Evolutionary conservation across 2,329 filamentous ascomycete genomes (phyloP).

Genomic region (Apiospora malaysiana): DNA sequence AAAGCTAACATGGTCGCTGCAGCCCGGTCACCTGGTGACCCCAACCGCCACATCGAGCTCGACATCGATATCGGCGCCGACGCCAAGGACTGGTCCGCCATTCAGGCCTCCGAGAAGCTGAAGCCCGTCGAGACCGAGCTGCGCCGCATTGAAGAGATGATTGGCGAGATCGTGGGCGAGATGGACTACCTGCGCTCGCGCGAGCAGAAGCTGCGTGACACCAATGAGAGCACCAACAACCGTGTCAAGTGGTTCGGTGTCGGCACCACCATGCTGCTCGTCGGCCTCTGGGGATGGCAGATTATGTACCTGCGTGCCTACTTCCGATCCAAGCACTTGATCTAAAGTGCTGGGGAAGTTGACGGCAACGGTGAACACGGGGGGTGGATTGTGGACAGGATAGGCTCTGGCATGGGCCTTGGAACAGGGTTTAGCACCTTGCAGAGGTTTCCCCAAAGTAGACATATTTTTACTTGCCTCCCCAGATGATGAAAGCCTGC

Average conservation of each 20-base stretch:
- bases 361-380: neutral
- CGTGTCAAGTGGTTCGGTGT: slow-evolving; percentile 99
- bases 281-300: slow-evolving; percentile 93
- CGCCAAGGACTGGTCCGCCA: slow-evolving; percentile 96
- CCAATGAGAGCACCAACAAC: slow-evolving; percentile 99
- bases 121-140: slow-evolving; percentile 97
- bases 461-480: neutral
- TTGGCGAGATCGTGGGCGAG: slow-evolving; percentile 85
- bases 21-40: slow-evolving; percentile 42
- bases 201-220: slow-evolving; percentile 96
- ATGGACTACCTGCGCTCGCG: slow-evolving; percentile 93
- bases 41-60: slow-evolving; percentile 79
- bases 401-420: neutral
- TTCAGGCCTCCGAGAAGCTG: slow-evolving; percentile 95
- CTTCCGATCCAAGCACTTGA: slow-evolving; percentile 71
- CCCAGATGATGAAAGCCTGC: neutral
- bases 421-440: neutral
- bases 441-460: neutral
- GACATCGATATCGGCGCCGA: slow-evolving; percentile 97
- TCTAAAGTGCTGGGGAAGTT: slow-evolving; percentile 29
- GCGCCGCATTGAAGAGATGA: slow-evolving; percentile 88
- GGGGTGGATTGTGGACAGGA: neutral
- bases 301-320: slow-evolving; percentile 97
- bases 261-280: slow-evolving; percentile 87
- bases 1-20: neutral